Conservation (phyloP, 345 rosid species). For the Theobroma cacao region DNA sequence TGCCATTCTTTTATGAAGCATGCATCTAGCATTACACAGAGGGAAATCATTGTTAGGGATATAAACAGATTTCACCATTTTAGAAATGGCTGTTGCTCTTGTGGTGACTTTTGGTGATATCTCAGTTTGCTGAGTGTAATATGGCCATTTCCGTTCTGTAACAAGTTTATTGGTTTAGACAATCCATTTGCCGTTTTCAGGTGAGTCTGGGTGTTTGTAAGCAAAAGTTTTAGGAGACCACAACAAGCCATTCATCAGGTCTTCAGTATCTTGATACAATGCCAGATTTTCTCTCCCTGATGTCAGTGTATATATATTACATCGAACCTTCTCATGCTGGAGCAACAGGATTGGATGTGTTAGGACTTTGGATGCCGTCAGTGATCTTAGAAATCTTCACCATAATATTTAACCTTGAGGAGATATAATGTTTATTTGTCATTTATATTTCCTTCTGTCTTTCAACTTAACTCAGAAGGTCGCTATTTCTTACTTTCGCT, state of each 20-base stretch:
- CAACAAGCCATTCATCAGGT: not conserved
- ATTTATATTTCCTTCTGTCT: not conserved
- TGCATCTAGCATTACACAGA: constrained; percentile 46
- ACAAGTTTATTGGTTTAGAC: not conserved
- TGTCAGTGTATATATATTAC: not conserved
- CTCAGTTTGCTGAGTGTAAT: not conserved
- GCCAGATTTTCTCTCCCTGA: not conserved
- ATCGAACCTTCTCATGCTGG: not conserved
- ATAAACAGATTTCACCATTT: constrained; percentile 72
- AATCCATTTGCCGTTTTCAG: not conserved
- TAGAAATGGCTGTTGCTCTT: constrained; percentile 56
- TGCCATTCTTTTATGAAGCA: constrained; percentile 77
- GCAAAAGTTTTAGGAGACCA: not conserved
- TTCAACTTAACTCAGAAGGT: not conserved
- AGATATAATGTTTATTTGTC: not conserved
- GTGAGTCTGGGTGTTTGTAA: not conserved
- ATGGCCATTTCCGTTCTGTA: not conserved
- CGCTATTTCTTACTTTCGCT: not conserved
- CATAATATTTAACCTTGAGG: not conserved
- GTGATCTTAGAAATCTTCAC: not conserved
- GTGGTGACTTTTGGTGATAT: constrained; percentile 67
- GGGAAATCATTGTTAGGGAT: constrained; percentile 69
- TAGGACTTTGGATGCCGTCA: not conserved
- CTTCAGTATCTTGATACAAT: not conserved
- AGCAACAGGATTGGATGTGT: not conserved